These are phyloP conservation scores for Cercophora samala DNA, from an alignment of 495 filamentous ascomycete genomes.

Conservation along the genomic window DNA sequence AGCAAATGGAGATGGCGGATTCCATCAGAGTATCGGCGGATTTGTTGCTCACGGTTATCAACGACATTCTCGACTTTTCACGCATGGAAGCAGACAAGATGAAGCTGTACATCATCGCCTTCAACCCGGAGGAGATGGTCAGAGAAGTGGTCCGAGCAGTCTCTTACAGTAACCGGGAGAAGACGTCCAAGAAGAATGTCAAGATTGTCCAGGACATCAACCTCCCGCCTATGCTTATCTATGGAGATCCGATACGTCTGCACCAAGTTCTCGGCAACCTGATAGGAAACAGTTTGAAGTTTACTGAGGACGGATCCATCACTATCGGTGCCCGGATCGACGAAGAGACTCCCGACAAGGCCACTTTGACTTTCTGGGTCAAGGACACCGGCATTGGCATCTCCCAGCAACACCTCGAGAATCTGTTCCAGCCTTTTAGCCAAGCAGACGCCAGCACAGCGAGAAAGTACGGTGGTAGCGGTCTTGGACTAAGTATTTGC, in stretches of 20 bases:
- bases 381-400: conserved; percentile 89
- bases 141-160: conserved; percentile 82
- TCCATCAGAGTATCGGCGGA: conserved; percentile 88
- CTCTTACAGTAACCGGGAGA: conserved; percentile 78
- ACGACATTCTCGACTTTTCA: conserved; percentile 91
- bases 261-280: conserved; percentile 93
- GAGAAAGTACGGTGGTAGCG: conserved; percentile 84
- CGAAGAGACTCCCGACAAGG: conserved; percentile 62
- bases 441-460: conserved; percentile 87
- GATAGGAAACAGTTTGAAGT: conserved; percentile 91
- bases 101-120: conserved; percentile 82
- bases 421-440: conserved; percentile 86
- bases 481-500: conserved; percentile 87
- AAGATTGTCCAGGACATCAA: conserved; percentile 70
- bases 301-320: conserved; percentile 81
- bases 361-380: conserved; percentile 80
- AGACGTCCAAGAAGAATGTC: conserved; percentile 57
- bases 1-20: conserved; percentile 89
- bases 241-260: conserved; percentile 83
- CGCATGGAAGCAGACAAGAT: conserved; percentile 95
- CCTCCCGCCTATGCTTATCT: conserved; percentile 72
- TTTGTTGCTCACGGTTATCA: conserved; percentile 87
- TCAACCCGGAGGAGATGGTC: conserved; percentile 82
- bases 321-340: conserved; percentile 71
- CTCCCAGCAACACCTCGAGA: conserved; percentile 70